Evolutionary conservation across 1,284 basidiomycete species (phyloP).

Genomic region (Cryptococcus maquisensis): DNA sequence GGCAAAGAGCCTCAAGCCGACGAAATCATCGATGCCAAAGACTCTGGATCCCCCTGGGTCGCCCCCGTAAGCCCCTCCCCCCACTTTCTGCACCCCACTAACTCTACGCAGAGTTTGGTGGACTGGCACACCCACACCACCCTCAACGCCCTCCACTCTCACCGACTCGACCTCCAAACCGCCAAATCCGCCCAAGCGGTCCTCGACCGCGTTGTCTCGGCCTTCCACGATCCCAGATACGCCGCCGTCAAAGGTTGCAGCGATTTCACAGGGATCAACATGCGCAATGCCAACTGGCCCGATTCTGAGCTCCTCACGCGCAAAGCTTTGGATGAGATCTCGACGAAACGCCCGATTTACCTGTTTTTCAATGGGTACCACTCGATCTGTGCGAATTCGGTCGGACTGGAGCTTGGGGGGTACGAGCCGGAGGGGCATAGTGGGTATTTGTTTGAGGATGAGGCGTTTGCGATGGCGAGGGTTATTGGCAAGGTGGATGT

Average conservation of each 20-base stretch:
- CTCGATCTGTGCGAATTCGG: constrained; percentile 31
- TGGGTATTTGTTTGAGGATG: constrained; percentile 28
- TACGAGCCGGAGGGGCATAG: constrained; percentile 15
- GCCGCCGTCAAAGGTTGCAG: constrained; percentile 9
- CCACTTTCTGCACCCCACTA: not conserved
- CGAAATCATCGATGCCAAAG: not conserved
- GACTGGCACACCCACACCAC: constrained; percentile 37
- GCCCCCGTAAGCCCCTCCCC: not conserved
- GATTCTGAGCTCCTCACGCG: constrained; percentile 25
- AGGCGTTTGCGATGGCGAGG: constrained; percentile 25
- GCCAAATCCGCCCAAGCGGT: constrained; percentile 21
- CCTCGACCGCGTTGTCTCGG: constrained; percentile 13
- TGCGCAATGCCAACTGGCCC: constrained; percentile 31
- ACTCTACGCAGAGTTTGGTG: constrained; percentile 18
- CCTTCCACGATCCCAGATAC: constrained; percentile 16
- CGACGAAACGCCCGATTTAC: constrained; percentile 23
- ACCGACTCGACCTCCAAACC: constrained; percentile 23
- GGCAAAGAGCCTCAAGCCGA: not conserved
- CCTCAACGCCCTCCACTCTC: constrained; percentile 23
- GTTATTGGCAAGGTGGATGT: constrained; percentile 26
- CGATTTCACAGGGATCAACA: constrained; percentile 20
- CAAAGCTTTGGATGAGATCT: constrained; percentile 20
- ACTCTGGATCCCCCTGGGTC: not conserved
- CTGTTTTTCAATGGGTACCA: constrained; percentile 39
- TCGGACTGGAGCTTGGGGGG: constrained; percentile 19